Percentiles rank a stretch among this genome's conserved stretches.
Evolutionary conservation across 306 rosid species (phyloP).

Genomic region (Fragaria ananassa): DNA sequence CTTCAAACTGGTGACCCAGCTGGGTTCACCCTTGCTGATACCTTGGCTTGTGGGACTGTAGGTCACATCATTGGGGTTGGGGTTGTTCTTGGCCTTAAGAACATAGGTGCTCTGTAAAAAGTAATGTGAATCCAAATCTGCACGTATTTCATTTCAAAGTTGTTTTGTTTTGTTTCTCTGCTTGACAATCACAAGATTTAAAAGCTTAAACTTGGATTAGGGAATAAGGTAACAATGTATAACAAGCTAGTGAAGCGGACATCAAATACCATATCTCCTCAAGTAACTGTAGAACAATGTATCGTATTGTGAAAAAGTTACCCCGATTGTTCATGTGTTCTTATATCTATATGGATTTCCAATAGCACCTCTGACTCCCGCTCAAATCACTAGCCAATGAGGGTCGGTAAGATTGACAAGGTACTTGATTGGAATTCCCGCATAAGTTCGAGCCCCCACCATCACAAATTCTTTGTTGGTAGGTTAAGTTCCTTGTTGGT

Average conservation of each 20-base stretch:
- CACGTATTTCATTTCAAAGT: background rate
- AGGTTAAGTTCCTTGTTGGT: no score
- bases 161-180: background rate
- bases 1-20: slow-evolving; percentile 97
- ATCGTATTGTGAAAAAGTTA: no score
- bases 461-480: no score
- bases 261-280: no score
- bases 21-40: slow-evolving; percentile 95
- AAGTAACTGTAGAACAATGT: no score
- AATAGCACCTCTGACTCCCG: no score
- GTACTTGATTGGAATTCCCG: no score
- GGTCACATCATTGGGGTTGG: slow-evolving; percentile 99
- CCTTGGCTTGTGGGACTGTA: slow-evolving; percentile 82
- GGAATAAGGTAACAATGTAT: background rate
- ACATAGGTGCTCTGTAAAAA: slow-evolving; percentile 64
- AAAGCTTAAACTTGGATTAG: background rate
- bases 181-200: background rate
- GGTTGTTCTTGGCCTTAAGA: slow-evolving; percentile 90
- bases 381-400: no score
- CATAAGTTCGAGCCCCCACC: no score
- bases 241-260: background rate
- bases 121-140: background rate
- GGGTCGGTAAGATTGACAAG: no score
- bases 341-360: no score
- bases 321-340: no score